Base-by-base conservation (phyloP, 1,284 basidiomycete genomes). In the Heterobasidion irregulare region DNA sequence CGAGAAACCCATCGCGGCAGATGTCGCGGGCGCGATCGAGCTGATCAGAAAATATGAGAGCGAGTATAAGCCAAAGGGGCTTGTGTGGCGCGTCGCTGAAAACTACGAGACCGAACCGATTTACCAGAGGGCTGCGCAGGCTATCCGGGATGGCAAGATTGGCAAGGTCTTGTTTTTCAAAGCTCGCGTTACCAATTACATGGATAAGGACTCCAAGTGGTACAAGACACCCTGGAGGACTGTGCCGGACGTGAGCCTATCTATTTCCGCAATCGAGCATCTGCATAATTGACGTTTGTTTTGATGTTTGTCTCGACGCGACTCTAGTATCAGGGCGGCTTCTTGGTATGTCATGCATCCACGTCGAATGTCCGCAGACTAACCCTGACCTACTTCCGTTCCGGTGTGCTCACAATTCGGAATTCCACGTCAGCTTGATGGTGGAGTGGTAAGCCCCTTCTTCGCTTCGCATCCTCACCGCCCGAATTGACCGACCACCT, bases 71-170 rank as follows among this genome's bases (percentile, higher is more conserved):
- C 74, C 78, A 4, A 84, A 84, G 65, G 88, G 86, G 1, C 67
- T 93, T 36, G 70, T 89, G 41, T 94, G 92, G 92, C 77, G 86
- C 53, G 79, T 93, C n/a, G 90, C 90, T 15, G 91, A 94, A 74
- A 90, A 93, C 70, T 89, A 72, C 60, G 88, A 91, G 63, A 81
- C 80, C 19, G 90, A 92, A 66, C 79, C 86, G 7, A 79, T 72
- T 47, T 71, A 75, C 73, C 69, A 72, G 46, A 72, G 70, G 2
- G 87, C 83, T 3, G 77, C 73, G 13, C 73, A 80, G 41, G 68
- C 78, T 2, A 76, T 91, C 56, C 68, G 67, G 2, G 68, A 72
- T 55, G 81, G 83, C 15, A 80, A 77, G 68, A 81, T 91, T 58
- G 83, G 89, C 35, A 73, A 80, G 47, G 73, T 92, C 44, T 74